Evolutionary conservation across 371 early-diverging fungal genomes (phyloP).

Genomic region (Rhizopus sp.): DNA sequence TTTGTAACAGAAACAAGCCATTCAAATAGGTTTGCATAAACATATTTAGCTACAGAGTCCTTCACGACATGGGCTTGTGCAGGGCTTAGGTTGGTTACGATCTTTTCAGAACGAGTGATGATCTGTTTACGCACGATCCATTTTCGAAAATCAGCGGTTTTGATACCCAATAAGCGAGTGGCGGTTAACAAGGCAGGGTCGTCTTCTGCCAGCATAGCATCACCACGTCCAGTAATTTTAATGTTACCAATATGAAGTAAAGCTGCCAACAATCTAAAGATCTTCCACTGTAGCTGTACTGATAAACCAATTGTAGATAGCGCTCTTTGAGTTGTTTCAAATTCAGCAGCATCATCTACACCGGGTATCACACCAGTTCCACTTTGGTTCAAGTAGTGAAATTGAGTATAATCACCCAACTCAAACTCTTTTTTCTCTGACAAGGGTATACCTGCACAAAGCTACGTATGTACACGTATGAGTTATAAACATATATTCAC

Average conservation of each 20-base stretch:
- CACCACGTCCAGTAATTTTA: conserved; percentile 70
- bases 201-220: conserved; percentile 74
- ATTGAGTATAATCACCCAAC: conserved; percentile 70
- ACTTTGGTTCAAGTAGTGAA: conserved; percentile 88
- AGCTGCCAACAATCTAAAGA: conserved; percentile 88
- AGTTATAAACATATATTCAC: neutral
- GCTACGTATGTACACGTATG: conserved; percentile 33
- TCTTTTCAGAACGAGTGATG: conserved; percentile 84
- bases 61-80: conserved; percentile 81
- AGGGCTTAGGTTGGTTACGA: conserved; percentile 73
- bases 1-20: conserved; percentile 90
- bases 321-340: conserved; percentile 80
- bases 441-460: conserved; percentile 86
- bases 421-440: conserved; percentile 78
- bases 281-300: conserved; percentile 76
- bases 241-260: conserved; percentile 94
- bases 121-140: conserved; percentile 94
- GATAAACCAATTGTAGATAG: conserved; percentile 84
- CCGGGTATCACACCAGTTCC: conserved; percentile 77
- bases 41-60: conserved; percentile 93
- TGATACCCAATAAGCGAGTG: conserved; percentile 74
- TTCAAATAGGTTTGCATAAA: conserved; percentile 92
- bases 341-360: conserved; percentile 91
- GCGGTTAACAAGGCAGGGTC: conserved; percentile 70
- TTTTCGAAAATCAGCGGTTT: conserved; percentile 74